Percentiles rank a stretch among this genome's conserved stretches.
Evolutionary conservation across 345 rosid species (phyloP).

Genomic region (Citrus inodora): DNA sequence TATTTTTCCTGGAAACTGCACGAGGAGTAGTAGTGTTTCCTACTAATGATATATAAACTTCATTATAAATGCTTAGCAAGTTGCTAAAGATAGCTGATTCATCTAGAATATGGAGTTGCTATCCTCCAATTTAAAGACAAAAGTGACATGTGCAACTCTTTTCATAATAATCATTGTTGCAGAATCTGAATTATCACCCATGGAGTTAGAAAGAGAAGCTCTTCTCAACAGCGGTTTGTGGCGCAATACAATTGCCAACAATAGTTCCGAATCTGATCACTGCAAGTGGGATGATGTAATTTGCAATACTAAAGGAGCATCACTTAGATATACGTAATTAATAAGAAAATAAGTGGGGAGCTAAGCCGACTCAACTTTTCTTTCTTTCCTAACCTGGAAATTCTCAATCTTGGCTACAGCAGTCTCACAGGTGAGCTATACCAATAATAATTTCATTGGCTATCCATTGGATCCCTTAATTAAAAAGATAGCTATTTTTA

Average conservation of each 20-base stretch:
- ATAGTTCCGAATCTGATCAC: neutral
- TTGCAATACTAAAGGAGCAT: neutral
- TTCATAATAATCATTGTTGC: neutral
- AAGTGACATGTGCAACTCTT: no score
- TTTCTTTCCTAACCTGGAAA: neutral
- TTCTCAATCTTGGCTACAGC: neutral
- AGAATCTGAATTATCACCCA: neutral
- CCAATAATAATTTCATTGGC: neutral
- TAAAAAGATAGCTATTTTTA: no score
- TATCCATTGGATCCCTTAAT: no score
- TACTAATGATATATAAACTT: no score
- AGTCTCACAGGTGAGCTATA: neutral
- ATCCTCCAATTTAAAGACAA: no score
- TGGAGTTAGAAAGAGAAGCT: neutral
- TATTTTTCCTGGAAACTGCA: no score
- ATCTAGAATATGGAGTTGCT: no score
- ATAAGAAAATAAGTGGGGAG: neutral
- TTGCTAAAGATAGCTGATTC: no score
- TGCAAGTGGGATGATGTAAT: neutral
- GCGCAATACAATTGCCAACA: neutral
- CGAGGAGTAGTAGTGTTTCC: no score
- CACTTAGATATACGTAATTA: neutral
- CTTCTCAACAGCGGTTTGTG: neutral
- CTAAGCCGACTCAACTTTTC: neutral
- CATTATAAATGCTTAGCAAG: no score